Conservation (phyloP, 257 asterid species). For the Fraxinus quadrangulata region DNA sequence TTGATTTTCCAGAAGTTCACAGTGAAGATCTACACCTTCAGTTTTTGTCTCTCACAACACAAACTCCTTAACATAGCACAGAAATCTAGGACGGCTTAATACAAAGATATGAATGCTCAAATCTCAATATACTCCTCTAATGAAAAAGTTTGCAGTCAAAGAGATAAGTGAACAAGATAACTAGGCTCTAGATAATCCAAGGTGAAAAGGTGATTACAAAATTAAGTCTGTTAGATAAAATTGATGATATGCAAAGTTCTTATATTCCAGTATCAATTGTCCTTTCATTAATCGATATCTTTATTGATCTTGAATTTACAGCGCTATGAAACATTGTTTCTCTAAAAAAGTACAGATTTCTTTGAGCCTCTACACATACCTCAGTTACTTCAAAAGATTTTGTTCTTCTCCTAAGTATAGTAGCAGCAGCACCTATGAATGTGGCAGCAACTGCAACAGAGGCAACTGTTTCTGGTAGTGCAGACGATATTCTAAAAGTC, state of each 20-base stretch:
- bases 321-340: neutral
- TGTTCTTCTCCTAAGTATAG: constrained; percentile 55
- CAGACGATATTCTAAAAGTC: constrained; percentile 34
- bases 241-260: neutral
- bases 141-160: too few relatives aligned
- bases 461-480: constrained; percentile 65
- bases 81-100: too few relatives aligned
- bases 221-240: too few relatives aligned
- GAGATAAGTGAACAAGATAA: too few relatives aligned
- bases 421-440: constrained; percentile 69
- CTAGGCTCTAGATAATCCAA: neutral
- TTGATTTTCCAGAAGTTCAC: too few relatives aligned
- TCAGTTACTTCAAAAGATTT: constrained; percentile 42
- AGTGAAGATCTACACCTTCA: too few relatives aligned
- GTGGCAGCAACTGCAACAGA: constrained; percentile 69
- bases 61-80: too few relatives aligned
- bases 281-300: neutral
- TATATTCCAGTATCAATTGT: neutral
- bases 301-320: neutral
- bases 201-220: too few relatives aligned
- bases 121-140: too few relatives aligned
- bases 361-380: constrained; percentile 36
- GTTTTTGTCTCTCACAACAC: too few relatives aligned
- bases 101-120: too few relatives aligned
- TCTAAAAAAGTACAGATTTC: neutral